Conservation (phyloP, 225 moss, liverwort and hornwort species). For the Bryoerythrophyllum caledonicum region DNA sequence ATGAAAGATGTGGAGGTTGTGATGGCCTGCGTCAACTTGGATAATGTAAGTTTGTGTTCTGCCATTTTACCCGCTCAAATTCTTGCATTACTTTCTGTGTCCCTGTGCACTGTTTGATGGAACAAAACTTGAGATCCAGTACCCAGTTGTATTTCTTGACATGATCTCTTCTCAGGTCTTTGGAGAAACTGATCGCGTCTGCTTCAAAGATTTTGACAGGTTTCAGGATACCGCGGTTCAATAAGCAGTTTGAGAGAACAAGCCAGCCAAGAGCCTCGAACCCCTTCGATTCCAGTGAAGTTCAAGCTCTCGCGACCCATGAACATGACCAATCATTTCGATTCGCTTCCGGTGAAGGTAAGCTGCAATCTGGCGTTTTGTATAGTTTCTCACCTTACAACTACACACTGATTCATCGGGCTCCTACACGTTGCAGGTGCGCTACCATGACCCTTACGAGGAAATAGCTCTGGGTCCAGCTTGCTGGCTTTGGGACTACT, state of each 20-base stretch:
- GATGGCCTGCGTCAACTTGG: conserved; percentile 73
- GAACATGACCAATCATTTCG: conserved; percentile 43
- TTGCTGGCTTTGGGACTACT: conserved; percentile 98
- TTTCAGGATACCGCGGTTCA: conserved; percentile 74
- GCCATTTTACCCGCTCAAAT: not conserved
- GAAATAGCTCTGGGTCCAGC: conserved; percentile 97
- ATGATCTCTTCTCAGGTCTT: not conserved
- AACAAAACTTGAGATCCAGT: not conserved
- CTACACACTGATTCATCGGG: not conserved
- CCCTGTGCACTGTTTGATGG: not conserved
- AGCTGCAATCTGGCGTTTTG: conserved; percentile 13
- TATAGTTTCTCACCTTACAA: not conserved
- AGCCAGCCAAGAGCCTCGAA: conserved; percentile 73
- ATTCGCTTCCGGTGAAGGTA: conserved; percentile 64
- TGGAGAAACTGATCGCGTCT: conserved; percentile 15
- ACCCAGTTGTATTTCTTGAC: not conserved
- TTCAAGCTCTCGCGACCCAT: conserved; percentile 63
- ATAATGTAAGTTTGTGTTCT: conserved; percentile 25
- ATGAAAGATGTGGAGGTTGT: conserved; percentile 91
- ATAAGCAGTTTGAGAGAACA: conserved; percentile 90
- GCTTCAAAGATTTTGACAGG: conserved; percentile 34
- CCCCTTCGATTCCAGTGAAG: conserved; percentile 65
- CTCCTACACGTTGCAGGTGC: conserved; percentile 47
- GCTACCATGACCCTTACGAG: conserved; percentile 82
- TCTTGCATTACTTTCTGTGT: not conserved